phyloP scores from a whole-genome alignment of 768 basidiomycete genomes.

The Cystoderma amianthinum region DNA sequence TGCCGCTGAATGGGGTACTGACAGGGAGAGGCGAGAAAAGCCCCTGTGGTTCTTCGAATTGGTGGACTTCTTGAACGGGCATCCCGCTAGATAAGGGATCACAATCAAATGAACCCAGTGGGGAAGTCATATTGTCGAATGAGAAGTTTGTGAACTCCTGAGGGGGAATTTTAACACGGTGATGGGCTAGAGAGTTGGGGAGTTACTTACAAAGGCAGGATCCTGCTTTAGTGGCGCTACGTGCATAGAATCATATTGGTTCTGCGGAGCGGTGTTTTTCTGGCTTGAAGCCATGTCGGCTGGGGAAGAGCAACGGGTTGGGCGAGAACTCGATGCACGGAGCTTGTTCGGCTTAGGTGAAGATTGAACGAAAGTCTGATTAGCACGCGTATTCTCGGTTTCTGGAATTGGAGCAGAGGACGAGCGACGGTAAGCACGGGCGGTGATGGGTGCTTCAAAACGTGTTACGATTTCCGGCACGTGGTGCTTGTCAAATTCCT shows the following conservation, averaged over 20 bases:
- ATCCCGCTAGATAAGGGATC: conserved; percentile 18
- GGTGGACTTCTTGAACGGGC: conserved; percentile 14
- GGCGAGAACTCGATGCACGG: conserved; percentile 31
- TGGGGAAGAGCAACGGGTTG: conserved; percentile 21
- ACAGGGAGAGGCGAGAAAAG: conserved; percentile 23
- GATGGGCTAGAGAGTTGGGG: conserved; percentile 1
- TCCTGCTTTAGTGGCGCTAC: conserved; percentile 26
- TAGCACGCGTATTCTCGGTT: too few species aligned
- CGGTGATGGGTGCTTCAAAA: conserved; percentile 75
- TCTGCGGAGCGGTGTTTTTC: conserved; percentile 7
- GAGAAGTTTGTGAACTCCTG: conserved; percentile 41
- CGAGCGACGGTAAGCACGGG: conserved; percentile 61
- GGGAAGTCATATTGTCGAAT: conserved; percentile 30
- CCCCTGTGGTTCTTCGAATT: conserved; percentile 8
- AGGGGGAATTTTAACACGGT: conserved; percentile 2
- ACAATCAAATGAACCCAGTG: conserved; percentile 19
- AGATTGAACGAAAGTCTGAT: conserved; percentile 26
- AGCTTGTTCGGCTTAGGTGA: conserved; percentile 18
- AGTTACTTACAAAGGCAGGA: conserved; percentile 38
- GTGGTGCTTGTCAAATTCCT: conserved; percentile 53
- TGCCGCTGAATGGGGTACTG: conserved; percentile 33
- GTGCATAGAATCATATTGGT: conserved; percentile 16
- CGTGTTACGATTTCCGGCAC: conserved; percentile 63
- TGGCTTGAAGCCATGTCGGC: background rate
- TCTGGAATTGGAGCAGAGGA: conserved; percentile 53